These are phyloP conservation scores for Pythium scleroteichum DNA, from an alignment of 352 stramenopile species.

Conservation along the genomic window DNA sequence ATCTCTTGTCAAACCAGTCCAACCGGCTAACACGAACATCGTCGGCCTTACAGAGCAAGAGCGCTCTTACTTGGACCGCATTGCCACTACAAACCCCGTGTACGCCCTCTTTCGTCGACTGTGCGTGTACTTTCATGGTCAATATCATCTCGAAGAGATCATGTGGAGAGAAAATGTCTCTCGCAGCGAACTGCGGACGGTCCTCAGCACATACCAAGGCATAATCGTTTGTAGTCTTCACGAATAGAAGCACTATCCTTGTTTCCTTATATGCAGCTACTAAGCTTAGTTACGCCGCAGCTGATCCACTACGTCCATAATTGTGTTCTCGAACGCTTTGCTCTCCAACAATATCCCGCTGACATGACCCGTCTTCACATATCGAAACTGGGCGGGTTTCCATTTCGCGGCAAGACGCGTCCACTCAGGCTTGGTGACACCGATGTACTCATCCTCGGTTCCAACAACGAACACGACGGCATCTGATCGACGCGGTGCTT, in stretches of 20 bases:
- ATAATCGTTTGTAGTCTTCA: slow-evolving; percentile 84
- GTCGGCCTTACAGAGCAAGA: slow-evolving; percentile 64
- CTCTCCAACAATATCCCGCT: slow-evolving; percentile 79
- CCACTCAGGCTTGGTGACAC: slow-evolving; percentile 60
- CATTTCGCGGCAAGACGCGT: slow-evolving; percentile 57
- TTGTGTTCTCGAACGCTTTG: slow-evolving; percentile 67
- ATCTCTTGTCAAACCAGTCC: slow-evolving; percentile 16
- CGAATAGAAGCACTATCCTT: slow-evolving; percentile 39
- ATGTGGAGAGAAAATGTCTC: slow-evolving; percentile 89
- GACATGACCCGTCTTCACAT: slow-evolving; percentile 72
- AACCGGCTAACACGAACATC: slow-evolving; percentile 26
- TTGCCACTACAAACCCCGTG: slow-evolving; percentile 76
- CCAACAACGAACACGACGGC: slow-evolving; percentile 75
- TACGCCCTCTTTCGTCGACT: slow-evolving; percentile 83
- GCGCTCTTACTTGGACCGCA: slow-evolving; percentile 75
- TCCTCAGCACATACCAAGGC: slow-evolving; percentile 84
- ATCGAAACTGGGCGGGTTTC: slow-evolving; percentile 54
- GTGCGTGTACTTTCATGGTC: slow-evolving; percentile 84
- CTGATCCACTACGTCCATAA: slow-evolving; percentile 56
- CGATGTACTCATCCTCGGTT: slow-evolving; percentile 81
- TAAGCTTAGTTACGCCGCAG: slow-evolving; percentile 18
- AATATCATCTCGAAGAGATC: slow-evolving; percentile 88
- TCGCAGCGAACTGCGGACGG: slow-evolving; percentile 72
- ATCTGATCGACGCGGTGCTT: slow-evolving; percentile 57
- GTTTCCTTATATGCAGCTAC: background rate